Percentiles rank a stretch among this genome's conserved stretches.
Evolutionary conservation across 106 monocot species (phyloP).

Genomic region (Dioscorea dumetorum): DNA sequence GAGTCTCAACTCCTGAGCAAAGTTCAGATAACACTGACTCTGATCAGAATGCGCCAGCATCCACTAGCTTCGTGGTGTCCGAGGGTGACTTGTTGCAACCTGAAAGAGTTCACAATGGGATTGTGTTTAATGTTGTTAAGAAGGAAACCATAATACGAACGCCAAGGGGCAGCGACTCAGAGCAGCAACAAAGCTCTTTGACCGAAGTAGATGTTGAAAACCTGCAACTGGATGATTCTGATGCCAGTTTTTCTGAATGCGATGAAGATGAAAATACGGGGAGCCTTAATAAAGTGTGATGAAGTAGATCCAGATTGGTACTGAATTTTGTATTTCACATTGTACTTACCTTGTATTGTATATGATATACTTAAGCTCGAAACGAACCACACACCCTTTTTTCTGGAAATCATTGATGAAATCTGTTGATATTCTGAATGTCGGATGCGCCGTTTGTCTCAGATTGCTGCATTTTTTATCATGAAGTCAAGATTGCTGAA

Average conservation of each 20-base stretch:
- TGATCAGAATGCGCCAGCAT: constrained; percentile 7
- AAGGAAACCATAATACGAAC: constrained; percentile 34
- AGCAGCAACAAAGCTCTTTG: constrained; percentile 1
- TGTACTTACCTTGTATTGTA: too few species aligned
- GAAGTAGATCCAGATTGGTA: too few species aligned
- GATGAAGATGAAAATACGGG: constrained; percentile 17
- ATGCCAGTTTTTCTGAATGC: constrained; percentile 35
- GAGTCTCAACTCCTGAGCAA: constrained; percentile 2
- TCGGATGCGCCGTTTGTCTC: constrained; percentile 17
- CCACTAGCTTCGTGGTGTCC: constrained; percentile 60
- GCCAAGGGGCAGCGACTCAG: constrained; percentile 15
- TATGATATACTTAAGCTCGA: too few species aligned
- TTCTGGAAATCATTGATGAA: constrained; percentile 26
- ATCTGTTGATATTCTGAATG: constrained; percentile 24
- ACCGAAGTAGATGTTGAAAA: constrained; percentile 43
- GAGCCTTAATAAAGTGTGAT: too few species aligned
- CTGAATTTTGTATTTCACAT: too few species aligned
- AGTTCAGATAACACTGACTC: constrained; percentile 30
- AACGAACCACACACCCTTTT: too few species aligned
- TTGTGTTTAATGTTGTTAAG: constrained; percentile 71
- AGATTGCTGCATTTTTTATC: constrained; percentile 75
- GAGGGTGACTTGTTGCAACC: constrained; percentile 82
- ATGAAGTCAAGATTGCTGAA: constrained; percentile 69
- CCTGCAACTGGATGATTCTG: constrained; percentile 44
- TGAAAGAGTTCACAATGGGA: constrained; percentile 63